These are phyloP conservation scores for Amoebophrya sp. DNA, from an alignment of 169 alveolate species.

Conservation along the genomic window DNA sequence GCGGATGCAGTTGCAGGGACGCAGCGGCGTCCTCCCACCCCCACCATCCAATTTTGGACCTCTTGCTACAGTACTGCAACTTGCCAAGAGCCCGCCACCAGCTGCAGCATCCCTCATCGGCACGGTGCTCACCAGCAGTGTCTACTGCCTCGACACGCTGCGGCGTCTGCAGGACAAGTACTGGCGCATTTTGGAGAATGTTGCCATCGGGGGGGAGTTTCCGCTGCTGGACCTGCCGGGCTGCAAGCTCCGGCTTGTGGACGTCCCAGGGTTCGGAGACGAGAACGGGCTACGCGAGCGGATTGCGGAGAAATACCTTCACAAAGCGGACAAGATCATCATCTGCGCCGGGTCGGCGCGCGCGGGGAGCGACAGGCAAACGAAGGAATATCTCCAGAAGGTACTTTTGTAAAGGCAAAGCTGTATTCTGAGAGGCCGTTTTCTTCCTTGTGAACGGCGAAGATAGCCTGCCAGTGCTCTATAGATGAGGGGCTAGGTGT, in stretches of 20 bases:
- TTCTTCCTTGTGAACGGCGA: too few relatives aligned
- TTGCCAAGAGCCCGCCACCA: neutral
- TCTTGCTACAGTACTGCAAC: too few relatives aligned
- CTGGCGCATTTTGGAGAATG: neutral
- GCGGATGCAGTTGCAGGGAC: too few relatives aligned
- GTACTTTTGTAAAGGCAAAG: neutral
- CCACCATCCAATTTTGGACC: too few relatives aligned
- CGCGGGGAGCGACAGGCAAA: neutral
- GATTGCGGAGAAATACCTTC: neutral
- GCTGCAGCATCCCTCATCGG: neutral
- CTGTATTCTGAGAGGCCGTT: too few relatives aligned
- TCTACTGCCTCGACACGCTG: neutral
- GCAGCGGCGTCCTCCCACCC: too few relatives aligned
- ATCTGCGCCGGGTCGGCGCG: neutral
- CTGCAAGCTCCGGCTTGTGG: neutral
- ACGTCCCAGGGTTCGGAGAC: conserved; percentile 15
- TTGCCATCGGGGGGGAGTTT: neutral
- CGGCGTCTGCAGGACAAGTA: neutral
- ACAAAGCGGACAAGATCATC: conserved; percentile 21
- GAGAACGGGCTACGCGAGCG: neutral
- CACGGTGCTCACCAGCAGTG: neutral
- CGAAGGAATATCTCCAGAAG: neutral
- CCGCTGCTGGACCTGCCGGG: conserved; percentile 3
- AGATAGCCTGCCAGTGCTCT: too few relatives aligned
- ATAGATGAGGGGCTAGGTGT: too few relatives aligned